Evolutionary conservation across 306 rosid species (phyloP).

Genomic region (Trifolium fragiferum): DNA sequence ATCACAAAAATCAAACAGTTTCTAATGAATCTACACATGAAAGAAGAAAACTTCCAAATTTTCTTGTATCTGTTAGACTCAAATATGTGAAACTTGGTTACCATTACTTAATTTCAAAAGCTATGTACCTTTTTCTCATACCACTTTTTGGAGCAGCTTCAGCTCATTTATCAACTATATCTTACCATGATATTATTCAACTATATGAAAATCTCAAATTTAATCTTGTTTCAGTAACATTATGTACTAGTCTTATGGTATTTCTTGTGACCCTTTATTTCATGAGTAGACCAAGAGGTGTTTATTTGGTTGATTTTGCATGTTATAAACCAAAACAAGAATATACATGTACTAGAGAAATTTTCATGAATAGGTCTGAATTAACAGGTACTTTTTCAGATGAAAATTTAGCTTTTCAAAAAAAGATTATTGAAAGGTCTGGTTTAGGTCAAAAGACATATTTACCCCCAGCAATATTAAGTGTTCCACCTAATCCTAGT

Average conservation of each 20-base stretch:
- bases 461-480: slow-evolving; percentile 72
- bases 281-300: slow-evolving; percentile 77
- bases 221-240: slow-evolving; percentile 63
- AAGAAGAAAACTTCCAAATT: slow-evolving; percentile 63
- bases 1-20: slow-evolving; percentile 35
- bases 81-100: slow-evolving; percentile 93
- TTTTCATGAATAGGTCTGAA: slow-evolving; percentile 63
- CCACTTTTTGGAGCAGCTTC: slow-evolving; percentile 59
- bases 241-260: slow-evolving; percentile 60
- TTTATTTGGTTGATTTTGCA: slow-evolving; percentile 72
- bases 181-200: slow-evolving; percentile 34
- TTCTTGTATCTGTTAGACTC: slow-evolving; percentile 66
- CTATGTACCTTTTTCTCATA: slow-evolving; percentile 72
- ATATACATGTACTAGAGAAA: slow-evolving; percentile 57
- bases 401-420: slow-evolving; percentile 76
- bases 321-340: slow-evolving; percentile 74
- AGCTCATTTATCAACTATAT: slow-evolving; percentile 61
- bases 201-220: slow-evolving; percentile 53
- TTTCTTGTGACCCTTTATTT: slow-evolving; percentile 74
- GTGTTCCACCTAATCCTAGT: slow-evolving; percentile 73
- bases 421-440: slow-evolving; percentile 78
- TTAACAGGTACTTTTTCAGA: slow-evolving; percentile 62
- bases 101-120: slow-evolving; percentile 82
- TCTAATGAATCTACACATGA: slow-evolving; percentile 33
- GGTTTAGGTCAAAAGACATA: slow-evolving; percentile 86